Conservation (phyloP, 257 asterid species). For the Primulina huaijiensis region DNA sequence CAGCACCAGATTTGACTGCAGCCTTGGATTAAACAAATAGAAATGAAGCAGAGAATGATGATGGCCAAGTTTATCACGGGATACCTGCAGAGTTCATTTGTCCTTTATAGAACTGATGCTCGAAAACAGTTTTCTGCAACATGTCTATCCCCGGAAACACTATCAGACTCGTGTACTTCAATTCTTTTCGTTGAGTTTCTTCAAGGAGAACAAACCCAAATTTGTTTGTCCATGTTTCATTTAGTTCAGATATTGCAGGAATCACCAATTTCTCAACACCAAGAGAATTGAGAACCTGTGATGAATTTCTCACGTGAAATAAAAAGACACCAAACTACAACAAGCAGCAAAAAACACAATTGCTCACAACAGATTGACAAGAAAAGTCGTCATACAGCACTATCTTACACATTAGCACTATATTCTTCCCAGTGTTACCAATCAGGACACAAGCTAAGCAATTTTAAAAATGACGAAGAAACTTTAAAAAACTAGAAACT, state of each 20-base stretch:
- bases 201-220: conserved; percentile 74
- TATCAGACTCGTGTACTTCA: conserved; percentile 72
- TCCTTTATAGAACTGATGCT: conserved; percentile 21
- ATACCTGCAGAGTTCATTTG: conserved; percentile 48
- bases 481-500: conserved; percentile 20
- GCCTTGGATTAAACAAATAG: conserved; percentile 23
- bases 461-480: conserved; percentile 11
- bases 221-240: conserved; percentile 78
- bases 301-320: conserved; percentile 25
- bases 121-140: conserved; percentile 64
- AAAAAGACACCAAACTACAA: conserved; percentile 7
- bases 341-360: background rate
- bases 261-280: conserved; percentile 72
- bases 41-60: conserved; percentile 15
- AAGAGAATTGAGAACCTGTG: conserved; percentile 71
- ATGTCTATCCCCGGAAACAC: conserved; percentile 73
- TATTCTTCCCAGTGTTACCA: conserved; percentile 9
- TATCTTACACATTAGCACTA: background rate
- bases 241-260: conserved; percentile 80
- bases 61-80: background rate
- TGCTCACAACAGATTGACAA: background rate
- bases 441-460: conserved; percentile 8
- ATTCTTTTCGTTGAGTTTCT: conserved; percentile 59
- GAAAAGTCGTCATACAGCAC: background rate
- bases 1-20: conserved; percentile 8